Evolutionary conservation across 2,329 filamentous ascomycete genomes (phyloP), one percentile per base, ranked within the genome.

Genomic region (Allantophomopsis cytisporea): DNA sequence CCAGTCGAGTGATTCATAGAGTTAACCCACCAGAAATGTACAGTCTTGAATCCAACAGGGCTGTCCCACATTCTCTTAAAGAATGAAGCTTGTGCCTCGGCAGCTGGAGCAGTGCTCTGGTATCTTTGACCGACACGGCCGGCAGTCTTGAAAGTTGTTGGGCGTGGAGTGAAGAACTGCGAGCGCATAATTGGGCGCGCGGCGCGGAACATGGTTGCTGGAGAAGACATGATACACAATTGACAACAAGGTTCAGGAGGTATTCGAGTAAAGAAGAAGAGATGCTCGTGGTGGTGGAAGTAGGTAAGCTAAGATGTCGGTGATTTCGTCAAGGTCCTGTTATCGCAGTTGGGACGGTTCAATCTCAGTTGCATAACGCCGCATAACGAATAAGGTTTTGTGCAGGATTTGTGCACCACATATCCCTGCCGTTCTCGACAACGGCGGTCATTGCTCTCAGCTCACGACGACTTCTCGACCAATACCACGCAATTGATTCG

Each of bases 21-120:
- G 11, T 5, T 28, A 5, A 56, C 70, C 48, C 68, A 89, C 89
- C 91, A 98, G 68, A 98, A 98, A 64, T 98, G 91, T 54, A 98
- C 91, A 45, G 91, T 98, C 80, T 87, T 87, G 52, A 88, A 52
- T 38, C 84, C 84, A 47, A 88, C 63, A 46, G 83, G 82, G 60
- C 81, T 86, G 61, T 85, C 76, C 81, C 80, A 87, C 70, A 93
- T 75, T 62, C 78, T 78, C 68, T 80, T 77, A 60, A 91, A 78
- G 69, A 70, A 79, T 55, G 65, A 64, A 46, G 60, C 52, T 49
- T 63, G 53, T 42, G 62, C 58, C 43, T 60, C 57, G 50, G 63
- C 58, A 49, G 60, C 49, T 46, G 60, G 44, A 48, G 54, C 46
- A 38, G 80, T 79, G 61, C 78, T 85, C 63, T 84, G 78, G 61